phyloP scores from a whole-genome alignment of 2,329 filamentous ascomycete genomes.

The Trichoderma guizhouense region DNA sequence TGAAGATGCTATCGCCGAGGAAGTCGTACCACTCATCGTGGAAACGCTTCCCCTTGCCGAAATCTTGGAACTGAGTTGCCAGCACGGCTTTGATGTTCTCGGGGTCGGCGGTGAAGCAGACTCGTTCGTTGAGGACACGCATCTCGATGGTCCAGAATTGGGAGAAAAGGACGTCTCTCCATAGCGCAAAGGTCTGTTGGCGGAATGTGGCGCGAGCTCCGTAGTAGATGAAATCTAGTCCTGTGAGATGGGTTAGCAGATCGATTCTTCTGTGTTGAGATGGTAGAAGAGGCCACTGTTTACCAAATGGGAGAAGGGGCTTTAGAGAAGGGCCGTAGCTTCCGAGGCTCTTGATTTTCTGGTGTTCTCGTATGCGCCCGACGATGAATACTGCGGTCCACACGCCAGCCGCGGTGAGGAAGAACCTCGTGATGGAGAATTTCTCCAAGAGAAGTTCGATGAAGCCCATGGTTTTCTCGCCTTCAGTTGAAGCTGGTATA shows the following conservation, averaged over 20 bases:
- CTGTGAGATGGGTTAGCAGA: slow-evolving; percentile 29
- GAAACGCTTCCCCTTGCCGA: slow-evolving; percentile 75
- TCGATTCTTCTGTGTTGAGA: too few species aligned
- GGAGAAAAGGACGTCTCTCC: slow-evolving; percentile 50
- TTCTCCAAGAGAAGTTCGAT: slow-evolving; percentile 46
- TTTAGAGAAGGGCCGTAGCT: slow-evolving; percentile 38
- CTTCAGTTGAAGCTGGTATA: background rate
- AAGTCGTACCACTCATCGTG: slow-evolving; percentile 73
- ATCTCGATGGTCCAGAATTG: slow-evolving; percentile 58
- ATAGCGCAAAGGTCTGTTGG: slow-evolving; percentile 60
- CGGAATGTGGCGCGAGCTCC: slow-evolving; percentile 50
- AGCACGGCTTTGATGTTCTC: slow-evolving; percentile 89
- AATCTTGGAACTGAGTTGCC: slow-evolving; percentile 79
- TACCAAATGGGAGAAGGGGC: slow-evolving; percentile 46
- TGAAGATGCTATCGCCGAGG: slow-evolving; percentile 71
- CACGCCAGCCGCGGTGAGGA: slow-evolving; percentile 36
- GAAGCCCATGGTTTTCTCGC: slow-evolving; percentile 43
- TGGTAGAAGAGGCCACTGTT: slow-evolving; percentile 20
- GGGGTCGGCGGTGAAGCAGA: slow-evolving; percentile 74
- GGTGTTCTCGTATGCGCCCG: slow-evolving; percentile 39
- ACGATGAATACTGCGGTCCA: slow-evolving; percentile 39
- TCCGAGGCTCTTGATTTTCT: slow-evolving; percentile 46
- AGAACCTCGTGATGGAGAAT: slow-evolving; percentile 40
- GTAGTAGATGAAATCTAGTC: slow-evolving; percentile 61
- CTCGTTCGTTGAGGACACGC: slow-evolving; percentile 52